A percentile compares a stretch with the other conserved stretches of the same genome.
phyloP scores from a whole-genome alignment of 352 stramenopile genomes.

The Globisporangium spinosum region DNA sequence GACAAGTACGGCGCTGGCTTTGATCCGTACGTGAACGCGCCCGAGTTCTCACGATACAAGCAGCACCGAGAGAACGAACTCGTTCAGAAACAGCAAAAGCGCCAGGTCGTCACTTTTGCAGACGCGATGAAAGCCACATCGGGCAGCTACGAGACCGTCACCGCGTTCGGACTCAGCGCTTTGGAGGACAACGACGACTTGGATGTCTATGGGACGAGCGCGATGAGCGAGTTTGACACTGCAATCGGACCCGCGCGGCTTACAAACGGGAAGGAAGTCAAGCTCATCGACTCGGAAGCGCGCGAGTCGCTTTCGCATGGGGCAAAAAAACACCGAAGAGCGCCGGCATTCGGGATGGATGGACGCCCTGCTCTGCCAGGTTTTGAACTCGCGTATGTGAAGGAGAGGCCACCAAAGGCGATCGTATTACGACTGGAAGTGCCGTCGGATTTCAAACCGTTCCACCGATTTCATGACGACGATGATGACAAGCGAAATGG shows the following conservation, averaged over 20 bases:
- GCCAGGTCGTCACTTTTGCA: slow-evolving; percentile 69
- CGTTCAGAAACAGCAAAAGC: slow-evolving; percentile 23
- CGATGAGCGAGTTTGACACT: slow-evolving; percentile 68
- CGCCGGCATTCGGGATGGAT: slow-evolving; percentile 43
- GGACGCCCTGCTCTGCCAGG: slow-evolving; percentile 50
- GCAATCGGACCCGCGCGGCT: slow-evolving; percentile 35
- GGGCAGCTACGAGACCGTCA: slow-evolving; percentile 35
- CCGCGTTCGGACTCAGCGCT: slow-evolving; percentile 63
- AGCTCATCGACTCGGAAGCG: slow-evolving; percentile 32
- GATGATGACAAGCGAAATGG: slow-evolving; percentile 14
- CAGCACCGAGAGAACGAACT: slow-evolving; percentile 27
- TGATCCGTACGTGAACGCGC: slow-evolving; percentile 68
- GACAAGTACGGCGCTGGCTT: slow-evolving; percentile 78
- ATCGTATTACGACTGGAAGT: slow-evolving; percentile 46
- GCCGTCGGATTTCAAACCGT: slow-evolving; percentile 41
- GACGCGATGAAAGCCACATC: slow-evolving; percentile 50
- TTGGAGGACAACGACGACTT: slow-evolving; percentile 85
- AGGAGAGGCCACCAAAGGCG: slow-evolving; percentile 41
- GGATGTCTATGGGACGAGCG: slow-evolving; percentile 68
- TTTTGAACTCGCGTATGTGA: slow-evolving; percentile 41
- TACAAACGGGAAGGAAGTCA: slow-evolving; percentile 21
- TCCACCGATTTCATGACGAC: slow-evolving; percentile 44
- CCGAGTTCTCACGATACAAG: slow-evolving; percentile 66
- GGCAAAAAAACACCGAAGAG: not conserved
- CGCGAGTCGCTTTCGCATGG: slow-evolving; percentile 23